A percentile compares a stretch with the other conserved stretches of the same genome.
phyloP scores from a whole-genome alignment of 305 asterid species.

The Ilex paraguariensis region DNA sequence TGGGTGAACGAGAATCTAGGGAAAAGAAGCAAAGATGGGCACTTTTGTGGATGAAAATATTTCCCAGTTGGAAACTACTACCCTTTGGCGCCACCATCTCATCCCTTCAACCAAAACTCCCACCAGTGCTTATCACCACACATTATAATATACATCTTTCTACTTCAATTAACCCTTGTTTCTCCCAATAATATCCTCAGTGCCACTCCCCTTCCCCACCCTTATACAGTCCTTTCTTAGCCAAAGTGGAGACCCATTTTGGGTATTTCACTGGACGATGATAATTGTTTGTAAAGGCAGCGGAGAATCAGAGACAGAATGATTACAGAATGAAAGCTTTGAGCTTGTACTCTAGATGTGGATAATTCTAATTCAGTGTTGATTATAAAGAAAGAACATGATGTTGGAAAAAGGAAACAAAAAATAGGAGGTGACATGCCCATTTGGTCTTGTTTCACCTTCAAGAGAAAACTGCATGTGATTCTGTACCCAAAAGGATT shows the following conservation, averaged over 20 bases:
- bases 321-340: constrained; percentile 15
- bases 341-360: constrained; percentile 10
- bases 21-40: constrained; percentile 19
- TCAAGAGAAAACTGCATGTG: constrained; percentile 9
- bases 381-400: neutral
- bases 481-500: constrained; percentile 11
- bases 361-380: too few species aligned
- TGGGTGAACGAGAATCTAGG: too few species aligned
- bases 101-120: neutral
- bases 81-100: constrained; percentile 32
- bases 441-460: neutral
- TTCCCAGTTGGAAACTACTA: constrained; percentile 31
- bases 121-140: constrained; percentile 43
- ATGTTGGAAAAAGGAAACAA: constrained; percentile 11
- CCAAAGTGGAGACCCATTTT: constrained; percentile 14
- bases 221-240: neutral
- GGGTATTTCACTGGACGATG: constrained; percentile 20
- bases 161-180: constrained; percentile 16
- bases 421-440: neutral
- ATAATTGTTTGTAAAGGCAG: constrained; percentile 14
- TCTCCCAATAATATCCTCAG: constrained; percentile 17
- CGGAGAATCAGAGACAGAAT: constrained; percentile 2
- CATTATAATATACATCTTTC: constrained; percentile 29
- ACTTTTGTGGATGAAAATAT: constrained; percentile 46
- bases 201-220: neutral